Evolutionary conservation across 192 early-diverging fungal species (phyloP).

Genomic region (Allomyces javanicus): DNA sequence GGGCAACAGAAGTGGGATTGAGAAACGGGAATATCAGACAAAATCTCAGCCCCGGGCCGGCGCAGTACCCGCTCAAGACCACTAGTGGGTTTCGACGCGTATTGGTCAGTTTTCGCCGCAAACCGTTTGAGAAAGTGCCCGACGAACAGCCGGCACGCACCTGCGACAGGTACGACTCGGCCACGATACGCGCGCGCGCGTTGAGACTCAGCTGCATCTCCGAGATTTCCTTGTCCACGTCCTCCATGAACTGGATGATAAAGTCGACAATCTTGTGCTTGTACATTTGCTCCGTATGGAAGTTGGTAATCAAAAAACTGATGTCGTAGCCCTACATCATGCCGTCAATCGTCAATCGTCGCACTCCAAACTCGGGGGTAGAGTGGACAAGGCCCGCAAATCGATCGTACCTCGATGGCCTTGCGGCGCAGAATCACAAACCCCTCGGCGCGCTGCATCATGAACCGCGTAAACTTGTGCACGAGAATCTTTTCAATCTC

Average conservation of each 20-base stretch:
- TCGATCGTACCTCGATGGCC: constrained; percentile 47
- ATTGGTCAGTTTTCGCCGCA: too few relatives aligned
- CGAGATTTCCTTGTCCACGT: constrained; percentile 96
- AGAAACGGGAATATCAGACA: too few relatives aligned
- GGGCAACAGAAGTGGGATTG: too few relatives aligned
- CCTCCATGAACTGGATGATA: constrained; percentile 98
- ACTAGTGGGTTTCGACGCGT: too few relatives aligned
- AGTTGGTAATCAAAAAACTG: constrained; percentile 88
- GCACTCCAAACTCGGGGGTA: neutral
- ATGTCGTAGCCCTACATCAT: constrained; percentile 77
- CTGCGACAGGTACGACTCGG: constrained; percentile 44
- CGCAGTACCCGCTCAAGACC: too few relatives aligned
- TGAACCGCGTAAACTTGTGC: constrained; percentile 93
- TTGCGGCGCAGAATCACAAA: constrained; percentile 84
- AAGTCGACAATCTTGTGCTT: constrained; percentile 99
- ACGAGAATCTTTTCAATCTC: constrained; percentile 85
- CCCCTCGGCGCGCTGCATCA: constrained; percentile 91
- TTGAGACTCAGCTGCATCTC: constrained; percentile 95
- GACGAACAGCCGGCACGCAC: constrained; percentile 18
- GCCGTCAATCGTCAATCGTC: neutral
- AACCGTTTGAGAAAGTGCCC: neutral
- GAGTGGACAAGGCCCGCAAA: neutral
- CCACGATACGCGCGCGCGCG: constrained; percentile 71
- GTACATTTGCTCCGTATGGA: constrained; percentile 95
- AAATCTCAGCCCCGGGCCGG: too few relatives aligned